Evolutionary conservation across 2,329 filamentous ascomycete genomes (phyloP), one percentile per base, ranked within the genome.

Genomic region (Apiospora saccharicola): DNA sequence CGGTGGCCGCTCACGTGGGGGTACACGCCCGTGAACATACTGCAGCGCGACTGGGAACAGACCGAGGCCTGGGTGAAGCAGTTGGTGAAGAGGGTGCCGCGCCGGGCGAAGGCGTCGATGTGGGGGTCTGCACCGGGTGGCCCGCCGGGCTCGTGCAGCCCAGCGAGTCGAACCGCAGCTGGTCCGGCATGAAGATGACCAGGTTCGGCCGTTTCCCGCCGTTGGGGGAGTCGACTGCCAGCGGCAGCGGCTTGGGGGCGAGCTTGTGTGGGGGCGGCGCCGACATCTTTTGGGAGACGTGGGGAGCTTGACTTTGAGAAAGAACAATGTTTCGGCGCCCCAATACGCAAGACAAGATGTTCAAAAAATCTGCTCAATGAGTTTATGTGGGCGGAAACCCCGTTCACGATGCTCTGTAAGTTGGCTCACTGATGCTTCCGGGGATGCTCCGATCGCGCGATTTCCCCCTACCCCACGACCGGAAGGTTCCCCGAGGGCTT

Each of bases 101-200:
- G 75, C 0, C 74, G 71, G 13, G 81, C 79, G 74, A 86, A 85
- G 13, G 80, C 78, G 72, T 86, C 83, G 22, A 85, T 83, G 68
- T 85, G 84, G 14, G 82, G 0, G 83, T 85, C 43, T 79, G 78
- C 34, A 84, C 71, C 8, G 70, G 22, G 30, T 76, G 51, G 5
- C 76, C 77, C 26, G 14, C 13, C 14, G 51, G 51, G 2, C 76
- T 78, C 2, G 80, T 79, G 64, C 81, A 85, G 0, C 81, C 81
- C 0, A 86, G 76, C 1, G 84, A 81, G 74, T 86, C 85, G 64
- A 83, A 85, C 13, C 85, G 82, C 4, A 86, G 78, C 76, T 86
- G 85, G 68, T 86, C 85, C 3, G 84, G 85, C 85, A 86, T 86
- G 73, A 86, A 86, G 10, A 86, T 83, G 69, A 84, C 75, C 37